These are phyloP conservation scores for Medicago ruthenica DNA, from an alignment of 306 rosid genomes.

Conservation along the genomic window DNA sequence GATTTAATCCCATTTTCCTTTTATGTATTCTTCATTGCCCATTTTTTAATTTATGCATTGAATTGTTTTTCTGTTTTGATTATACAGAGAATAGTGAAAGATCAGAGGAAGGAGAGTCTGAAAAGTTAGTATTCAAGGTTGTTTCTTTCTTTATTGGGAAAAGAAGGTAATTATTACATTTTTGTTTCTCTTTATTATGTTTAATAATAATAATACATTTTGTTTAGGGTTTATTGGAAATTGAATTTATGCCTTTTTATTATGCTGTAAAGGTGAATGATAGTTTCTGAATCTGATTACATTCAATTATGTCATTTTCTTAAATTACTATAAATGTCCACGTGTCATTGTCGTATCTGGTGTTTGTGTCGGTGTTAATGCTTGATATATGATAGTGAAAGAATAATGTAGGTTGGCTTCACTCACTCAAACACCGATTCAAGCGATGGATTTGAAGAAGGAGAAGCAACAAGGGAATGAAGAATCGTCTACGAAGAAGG, in stretches of 20 bases:
- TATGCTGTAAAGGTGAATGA: slow-evolving; percentile 50
- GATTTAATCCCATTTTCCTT: slow-evolving; percentile 42
- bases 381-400: too few relatives aligned
- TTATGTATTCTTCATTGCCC: slow-evolving; percentile 39
- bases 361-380: too few relatives aligned
- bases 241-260: slow-evolving; percentile 48
- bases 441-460: slow-evolving; percentile 59
- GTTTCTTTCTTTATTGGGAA: slow-evolving; percentile 45
- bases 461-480: slow-evolving; percentile 49
- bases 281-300: slow-evolving; percentile 2
- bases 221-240: slow-evolving; percentile 53
- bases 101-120: slow-evolving; percentile 38
- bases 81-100: slow-evolving; percentile 46
- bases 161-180: slow-evolving; percentile 19
- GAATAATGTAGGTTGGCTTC: too few relatives aligned
- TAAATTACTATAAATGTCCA: too few relatives aligned
- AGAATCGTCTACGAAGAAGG: slow-evolving; percentile 89
- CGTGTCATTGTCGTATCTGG: too few relatives aligned
- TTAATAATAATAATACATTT: slow-evolving; percentile 34
- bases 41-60: slow-evolving; percentile 40
- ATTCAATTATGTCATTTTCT: too few relatives aligned
- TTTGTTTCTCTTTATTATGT: background rate
- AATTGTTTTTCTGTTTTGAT: slow-evolving; percentile 35
- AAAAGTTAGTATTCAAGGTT: slow-evolving; percentile 85
- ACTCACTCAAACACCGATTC: background rate